Base-by-base conservation (phyloP, 176 grass and related monocot genomes). In the Oryza coarctata region DNA sequence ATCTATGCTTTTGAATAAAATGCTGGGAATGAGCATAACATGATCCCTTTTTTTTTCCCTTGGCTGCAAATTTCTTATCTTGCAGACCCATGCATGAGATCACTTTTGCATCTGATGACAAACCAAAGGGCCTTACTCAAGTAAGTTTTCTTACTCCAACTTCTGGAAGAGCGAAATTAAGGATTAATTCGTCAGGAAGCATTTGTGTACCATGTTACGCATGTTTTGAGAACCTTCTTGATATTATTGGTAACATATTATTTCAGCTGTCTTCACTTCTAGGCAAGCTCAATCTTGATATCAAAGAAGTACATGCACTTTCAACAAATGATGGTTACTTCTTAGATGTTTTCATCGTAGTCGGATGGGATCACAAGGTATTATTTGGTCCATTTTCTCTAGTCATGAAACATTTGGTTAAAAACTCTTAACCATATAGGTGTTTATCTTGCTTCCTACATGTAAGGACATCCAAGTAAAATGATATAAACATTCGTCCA, bases 61-160 rank as follows among this genome's bases (percentile, higher is more conserved):
- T 66, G 76, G 10, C 18, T 79, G 17, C 29, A 5, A 67, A 73
- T 67, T 80, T 80, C 5, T 80, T 55, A 34, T 25, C 77, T 26
- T 80, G 40, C 45, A 80, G 77, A 68, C 77, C 77, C 64, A 68
- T 80, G 77, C 77, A 80, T 17, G 77, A 80, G 64, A 80, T 80
- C 43, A 80, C 77, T 68, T 80, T 80, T 36, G 64, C 77, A 18
- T 80, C 77, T 45, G 33, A 50, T 0, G 77, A 80, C 43, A 68
- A 45, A 29, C 77, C 77, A 55, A 80, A 80, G 30, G 77, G 77
- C 41, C 77, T 80, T 80, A 55, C 77, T 18, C 77, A 80, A 68
- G 77, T 80, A 55, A 80, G 77, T 68, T 35, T 68, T 52, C 43
- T 22, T 9, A 55, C 2, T 14, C 7, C 20, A 57, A 58, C 22